A percentile compares a stretch with the other conserved stretches of the same genome.
phyloP scores from a whole-genome alignment of 2,329 filamentous ascomycete species.

The Paecilomyces sp. region DNA sequence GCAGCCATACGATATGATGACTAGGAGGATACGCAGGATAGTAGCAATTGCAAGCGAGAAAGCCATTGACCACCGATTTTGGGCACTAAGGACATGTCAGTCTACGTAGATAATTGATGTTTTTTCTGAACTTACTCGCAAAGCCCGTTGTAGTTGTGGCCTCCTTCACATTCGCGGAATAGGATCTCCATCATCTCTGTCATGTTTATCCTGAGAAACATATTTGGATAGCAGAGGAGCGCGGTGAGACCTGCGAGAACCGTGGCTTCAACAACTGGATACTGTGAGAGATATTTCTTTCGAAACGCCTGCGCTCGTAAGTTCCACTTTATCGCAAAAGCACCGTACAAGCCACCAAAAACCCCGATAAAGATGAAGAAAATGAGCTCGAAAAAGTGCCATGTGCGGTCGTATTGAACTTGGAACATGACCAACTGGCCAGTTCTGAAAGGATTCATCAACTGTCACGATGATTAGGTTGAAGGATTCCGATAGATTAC shows the following conservation, averaged over 20 bases:
- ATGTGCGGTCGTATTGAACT: conserved; percentile 87
- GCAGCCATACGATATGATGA: conserved; percentile 94
- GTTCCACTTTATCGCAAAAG: conserved; percentile 98
- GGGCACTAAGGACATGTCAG: conserved; percentile 32
- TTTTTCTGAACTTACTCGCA: conserved; percentile 56
- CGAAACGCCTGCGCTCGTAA: conserved; percentile 83
- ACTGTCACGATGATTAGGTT: conserved; percentile 32
- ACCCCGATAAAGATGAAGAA: conserved; percentile 89
- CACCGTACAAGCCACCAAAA: conserved; percentile 91
- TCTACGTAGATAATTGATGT: not conserved
- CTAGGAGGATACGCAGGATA: conserved; percentile 69
- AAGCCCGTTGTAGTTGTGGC: conserved; percentile 79
- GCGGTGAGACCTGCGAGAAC: conserved; percentile 77
- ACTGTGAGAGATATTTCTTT: conserved; percentile 80
- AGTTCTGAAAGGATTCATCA: conserved; percentile 96
- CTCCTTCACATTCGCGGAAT: conserved; percentile 86
- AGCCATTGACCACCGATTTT: conserved; percentile 71
- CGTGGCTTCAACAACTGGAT: conserved; percentile 80
- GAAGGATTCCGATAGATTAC: not conserved
- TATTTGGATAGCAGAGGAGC: conserved; percentile 93
- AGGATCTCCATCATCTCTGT: conserved; percentile 98
- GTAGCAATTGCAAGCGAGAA: conserved; percentile 73
- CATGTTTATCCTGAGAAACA: conserved; percentile 94
- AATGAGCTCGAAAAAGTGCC: conserved; percentile 94
- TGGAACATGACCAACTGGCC: conserved; percentile 99